Evolutionary conservation across 345 rosid species (phyloP).

Genomic region (Salix arbutifolia): DNA sequence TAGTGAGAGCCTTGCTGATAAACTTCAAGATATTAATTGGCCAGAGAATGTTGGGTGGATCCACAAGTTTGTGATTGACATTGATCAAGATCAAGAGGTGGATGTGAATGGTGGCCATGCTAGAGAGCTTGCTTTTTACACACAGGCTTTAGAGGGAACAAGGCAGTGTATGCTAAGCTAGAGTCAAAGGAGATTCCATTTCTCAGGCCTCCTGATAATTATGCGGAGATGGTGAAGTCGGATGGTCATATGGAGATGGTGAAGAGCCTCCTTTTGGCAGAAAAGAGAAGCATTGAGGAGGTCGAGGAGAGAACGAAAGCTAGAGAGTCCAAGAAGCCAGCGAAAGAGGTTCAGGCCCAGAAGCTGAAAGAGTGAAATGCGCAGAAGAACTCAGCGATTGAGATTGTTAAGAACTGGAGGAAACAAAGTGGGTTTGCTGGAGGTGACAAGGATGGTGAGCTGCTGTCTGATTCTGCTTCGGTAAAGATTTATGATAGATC

Average conservation of each 20-base stretch:
- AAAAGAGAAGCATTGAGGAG: slow-evolving; percentile 71
- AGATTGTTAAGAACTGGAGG: slow-evolving; percentile 80
- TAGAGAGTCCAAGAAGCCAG: slow-evolving; percentile 65
- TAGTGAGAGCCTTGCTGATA: too few species aligned
- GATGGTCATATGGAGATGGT: slow-evolving; percentile 83
- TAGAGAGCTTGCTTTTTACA: too few species aligned
- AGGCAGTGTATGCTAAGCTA: too few species aligned
- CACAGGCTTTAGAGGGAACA: too few species aligned
- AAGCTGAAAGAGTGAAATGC: slow-evolving; percentile 68
- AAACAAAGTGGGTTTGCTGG: slow-evolving; percentile 68
- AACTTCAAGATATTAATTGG: too few species aligned
- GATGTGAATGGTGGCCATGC: too few species aligned
- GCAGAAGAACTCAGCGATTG: slow-evolving; percentile 70
- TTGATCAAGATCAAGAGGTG: too few species aligned
- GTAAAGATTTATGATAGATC: not conserved
- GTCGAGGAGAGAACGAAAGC: slow-evolving; percentile 88
- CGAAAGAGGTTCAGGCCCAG: slow-evolving; percentile 80
- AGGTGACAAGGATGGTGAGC: slow-evolving; percentile 44
- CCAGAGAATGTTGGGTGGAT: too few species aligned
- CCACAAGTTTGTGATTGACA: too few species aligned
- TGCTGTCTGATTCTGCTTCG: not conserved
- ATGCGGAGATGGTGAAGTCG: slow-evolving; percentile 83
- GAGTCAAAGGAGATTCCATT: too few species aligned
- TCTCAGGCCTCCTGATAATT: slow-evolving; percentile 77
- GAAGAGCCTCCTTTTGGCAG: slow-evolving; percentile 61